Evolutionary conservation across 2,329 filamentous ascomycete species (phyloP), one percentile per base, ranked within the genome.

Genomic region (Fusarium anthophilum): DNA sequence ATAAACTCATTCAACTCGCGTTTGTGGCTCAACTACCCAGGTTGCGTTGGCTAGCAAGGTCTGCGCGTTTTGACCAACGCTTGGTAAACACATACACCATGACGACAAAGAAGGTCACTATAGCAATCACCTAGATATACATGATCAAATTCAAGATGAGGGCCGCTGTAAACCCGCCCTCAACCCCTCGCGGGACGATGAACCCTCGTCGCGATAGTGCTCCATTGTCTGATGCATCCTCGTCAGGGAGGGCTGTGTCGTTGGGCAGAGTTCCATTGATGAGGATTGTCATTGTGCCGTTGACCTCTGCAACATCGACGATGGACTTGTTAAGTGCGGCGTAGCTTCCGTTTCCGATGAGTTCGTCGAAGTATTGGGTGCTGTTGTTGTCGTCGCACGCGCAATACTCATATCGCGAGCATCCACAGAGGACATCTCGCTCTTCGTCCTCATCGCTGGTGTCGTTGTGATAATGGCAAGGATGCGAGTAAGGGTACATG

Each of bases 191-290:
- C 26, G 26, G 26, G 26, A 26, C 26, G 26, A 26, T 26, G 26
- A 26, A 26, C 26, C 26, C 26, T 26, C 26, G 26, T 26, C 6
- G 6, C 7, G 30, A 15, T 6, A 70, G 73, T 26, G 74, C 83
- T n/a, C 82, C 83, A 3, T 24, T 66, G 8, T 50, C 64, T 30
- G 59, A 26, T 15, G 53, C 50, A 14, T 35, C 73, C 80, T 85
- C 80, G 8, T 80, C 80, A 10, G 84, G 69, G 2, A 87, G 85
- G 0, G 89, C 91, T 2, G 91, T 93, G 55, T 89, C 94, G 78
- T 95, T 94, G 79, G 91, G 89, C 8, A 96, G 83, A 0, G 92
- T 93, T n/a, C 94, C 94, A 80, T 95, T 94, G 79, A 96, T 83
- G 37, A 93, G 84, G 43, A 96, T 87, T 3, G 89, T 91, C 70